Evolutionary conservation across 2,329 filamentous ascomycete species (phyloP).

Genomic region (Trichoderma sp.): DNA sequence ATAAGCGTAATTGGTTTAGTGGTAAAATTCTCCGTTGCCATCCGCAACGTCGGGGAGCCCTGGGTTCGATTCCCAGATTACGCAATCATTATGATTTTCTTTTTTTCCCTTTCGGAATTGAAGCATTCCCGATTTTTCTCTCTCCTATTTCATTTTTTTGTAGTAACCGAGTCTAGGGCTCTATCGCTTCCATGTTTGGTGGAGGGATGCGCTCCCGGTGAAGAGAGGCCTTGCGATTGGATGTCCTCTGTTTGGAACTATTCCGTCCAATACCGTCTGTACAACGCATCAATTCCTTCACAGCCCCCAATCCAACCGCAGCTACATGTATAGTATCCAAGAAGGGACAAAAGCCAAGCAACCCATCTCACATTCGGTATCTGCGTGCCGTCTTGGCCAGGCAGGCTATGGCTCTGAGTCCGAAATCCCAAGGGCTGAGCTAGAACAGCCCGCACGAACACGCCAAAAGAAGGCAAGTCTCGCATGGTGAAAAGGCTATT

Average conservation of each 20-base stretch:
- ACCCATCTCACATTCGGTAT: neutral
- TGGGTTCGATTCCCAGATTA: slow-evolving; percentile 30
- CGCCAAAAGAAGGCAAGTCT: too few species aligned
- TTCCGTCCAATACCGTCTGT: neutral
- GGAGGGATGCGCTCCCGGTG: neutral
- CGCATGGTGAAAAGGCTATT: too few species aligned
- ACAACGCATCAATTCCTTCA: neutral
- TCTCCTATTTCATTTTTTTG: too few species aligned
- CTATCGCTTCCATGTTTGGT: neutral
- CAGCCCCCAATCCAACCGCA: neutral
- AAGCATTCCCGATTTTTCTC: too few species aligned
- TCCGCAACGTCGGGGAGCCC: slow-evolving; percentile 30
- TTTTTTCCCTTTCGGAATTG: too few species aligned
- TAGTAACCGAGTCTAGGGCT: too few species aligned
- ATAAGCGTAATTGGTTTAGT: slow-evolving; percentile 29
- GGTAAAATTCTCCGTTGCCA: slow-evolving; percentile 30
- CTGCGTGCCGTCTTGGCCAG: too few species aligned
- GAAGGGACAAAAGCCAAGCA: too few species aligned
- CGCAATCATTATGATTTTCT: neutral
- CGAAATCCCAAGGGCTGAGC: too few species aligned
- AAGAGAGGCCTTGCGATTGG: neutral
- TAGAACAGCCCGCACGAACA: too few species aligned
- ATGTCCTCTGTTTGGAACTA: neutral
- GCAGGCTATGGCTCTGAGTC: neutral
- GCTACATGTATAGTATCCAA: neutral